Percentiles rank a stretch among this genome's conserved stretches.
phyloP scores from a whole-genome alignment of 768 basidiomycete species.

The Scleroderma citrinum region DNA sequence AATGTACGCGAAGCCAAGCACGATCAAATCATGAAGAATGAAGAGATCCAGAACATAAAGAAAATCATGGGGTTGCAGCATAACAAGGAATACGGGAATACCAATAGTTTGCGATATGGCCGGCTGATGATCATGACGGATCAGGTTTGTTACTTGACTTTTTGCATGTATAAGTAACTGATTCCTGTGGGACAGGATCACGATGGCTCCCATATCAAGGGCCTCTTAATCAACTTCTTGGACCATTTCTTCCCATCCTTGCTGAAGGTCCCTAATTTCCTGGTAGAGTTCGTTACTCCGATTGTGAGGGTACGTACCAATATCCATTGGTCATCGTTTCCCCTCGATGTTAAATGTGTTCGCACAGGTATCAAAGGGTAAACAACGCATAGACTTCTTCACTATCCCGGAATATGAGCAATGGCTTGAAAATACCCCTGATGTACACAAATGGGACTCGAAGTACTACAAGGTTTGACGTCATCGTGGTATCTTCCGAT shows the following conservation, averaged over 20 bases:
- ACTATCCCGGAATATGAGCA: conserved; percentile 95
- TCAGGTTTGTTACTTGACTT: conserved; percentile 57
- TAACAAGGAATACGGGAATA: conserved; percentile 77
- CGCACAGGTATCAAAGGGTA: conserved; percentile 70
- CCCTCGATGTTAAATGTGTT: neutral
- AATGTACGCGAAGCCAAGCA: conserved; percentile 97
- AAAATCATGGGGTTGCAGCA: conserved; percentile 97
- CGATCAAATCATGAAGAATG: conserved; percentile 97
- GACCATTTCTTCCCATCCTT: conserved; percentile 97
- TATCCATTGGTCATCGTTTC: conserved; percentile 17
- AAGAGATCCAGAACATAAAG: conserved; percentile 95
- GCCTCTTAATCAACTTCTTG: conserved; percentile 96
- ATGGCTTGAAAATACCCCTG: conserved; percentile 78
- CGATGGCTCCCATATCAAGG: conserved; percentile 99
- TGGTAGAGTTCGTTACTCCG: conserved; percentile 97
- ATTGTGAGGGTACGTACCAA: conserved; percentile 71
- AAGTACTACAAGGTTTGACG: conserved; percentile 93
- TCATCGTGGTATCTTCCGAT: neutral
- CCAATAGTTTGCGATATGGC: conserved; percentile 78
- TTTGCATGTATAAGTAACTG: neutral
- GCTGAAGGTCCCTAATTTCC: conserved; percentile 82
- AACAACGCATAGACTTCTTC: conserved; percentile 81
- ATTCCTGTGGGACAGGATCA: conserved; percentile 65
- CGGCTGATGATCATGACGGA: conserved; percentile 99
- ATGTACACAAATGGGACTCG: conserved; percentile 75